Conservation (phyloP, 768 basidiomycete species). For the Phaeolepiota aurea region DNA sequence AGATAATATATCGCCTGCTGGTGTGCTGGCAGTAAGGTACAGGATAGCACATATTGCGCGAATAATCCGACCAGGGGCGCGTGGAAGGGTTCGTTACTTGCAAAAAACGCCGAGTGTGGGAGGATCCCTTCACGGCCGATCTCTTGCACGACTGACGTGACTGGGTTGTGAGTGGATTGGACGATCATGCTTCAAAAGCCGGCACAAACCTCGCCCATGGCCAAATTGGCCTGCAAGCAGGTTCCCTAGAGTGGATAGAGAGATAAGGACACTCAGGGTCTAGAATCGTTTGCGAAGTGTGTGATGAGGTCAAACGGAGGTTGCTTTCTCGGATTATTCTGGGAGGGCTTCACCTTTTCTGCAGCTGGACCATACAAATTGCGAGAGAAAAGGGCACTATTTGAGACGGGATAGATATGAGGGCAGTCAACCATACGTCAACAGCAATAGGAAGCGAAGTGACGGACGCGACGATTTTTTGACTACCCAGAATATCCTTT, state of each 20-base stretch:
- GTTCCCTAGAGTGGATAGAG: constrained; percentile 58
- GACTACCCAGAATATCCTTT: constrained; percentile 55
- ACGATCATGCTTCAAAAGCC: background rate
- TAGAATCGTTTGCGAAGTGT: constrained; percentile 13
- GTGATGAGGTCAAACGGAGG: background rate
- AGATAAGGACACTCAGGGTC: constrained; percentile 54
- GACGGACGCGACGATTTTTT: constrained; percentile 60
- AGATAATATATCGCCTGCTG: constrained; percentile 70
- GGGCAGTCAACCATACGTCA: background rate
- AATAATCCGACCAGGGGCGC: constrained; percentile 59
- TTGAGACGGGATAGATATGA: background rate
- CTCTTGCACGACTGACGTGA: constrained; percentile 64
- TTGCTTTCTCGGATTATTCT: no score
- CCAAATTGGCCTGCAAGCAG: constrained; percentile 55
- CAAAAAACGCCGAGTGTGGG: constrained; percentile 58
- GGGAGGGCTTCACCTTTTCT: constrained; percentile 43
- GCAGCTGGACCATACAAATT: constrained; percentile 58
- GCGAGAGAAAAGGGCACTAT: constrained; percentile 64
- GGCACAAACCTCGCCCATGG: constrained; percentile 50
- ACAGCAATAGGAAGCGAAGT: background rate
- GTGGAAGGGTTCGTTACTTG: constrained; percentile 63
- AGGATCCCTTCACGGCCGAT: constrained; percentile 65
- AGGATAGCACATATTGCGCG: constrained; percentile 55
- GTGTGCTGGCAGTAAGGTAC: constrained; percentile 44
- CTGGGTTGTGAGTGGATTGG: background rate